Evolutionary conservation across 257 asterid genomes (phyloP).

Genomic region (Salvia hispanica): DNA sequence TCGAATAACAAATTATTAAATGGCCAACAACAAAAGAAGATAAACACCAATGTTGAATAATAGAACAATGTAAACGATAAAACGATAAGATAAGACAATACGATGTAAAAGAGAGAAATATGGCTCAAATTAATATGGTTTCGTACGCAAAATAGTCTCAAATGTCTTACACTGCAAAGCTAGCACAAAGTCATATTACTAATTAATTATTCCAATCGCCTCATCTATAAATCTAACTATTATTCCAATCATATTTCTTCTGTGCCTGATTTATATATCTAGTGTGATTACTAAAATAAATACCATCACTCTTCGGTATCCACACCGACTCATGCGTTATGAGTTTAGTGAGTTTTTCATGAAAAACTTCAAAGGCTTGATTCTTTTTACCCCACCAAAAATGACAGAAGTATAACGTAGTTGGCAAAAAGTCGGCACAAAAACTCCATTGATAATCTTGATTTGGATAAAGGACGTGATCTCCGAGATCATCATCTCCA

Average conservation of each 20-base stretch:
- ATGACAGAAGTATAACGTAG: not conserved
- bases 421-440: not conserved
- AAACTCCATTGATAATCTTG: slow-evolving; percentile 6
- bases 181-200: no score
- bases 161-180: no score
- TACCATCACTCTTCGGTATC: slow-evolving; percentile 9
- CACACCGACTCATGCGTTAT: not conserved
- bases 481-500: slow-evolving; percentile 5
- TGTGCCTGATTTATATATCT: no score
- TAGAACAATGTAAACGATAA: no score
- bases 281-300: not conserved
- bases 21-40: no score
- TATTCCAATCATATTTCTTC: slow-evolving; percentile 11
- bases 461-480: not conserved
- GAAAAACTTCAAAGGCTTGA: slow-evolving; percentile 2
- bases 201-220: slow-evolving; percentile 10
- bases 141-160: no score
- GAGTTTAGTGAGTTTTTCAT: not conserved
- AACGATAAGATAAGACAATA: no score
- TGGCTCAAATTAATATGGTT: no score
- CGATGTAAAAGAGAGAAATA: no score
- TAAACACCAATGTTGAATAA: no score
- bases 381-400: slow-evolving; percentile 8
- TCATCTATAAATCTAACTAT: no score
- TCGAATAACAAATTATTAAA: no score